Conservation (phyloP, 2,329 filamentous ascomycete genomes). For the Exophiala aquamarina region DNA sequence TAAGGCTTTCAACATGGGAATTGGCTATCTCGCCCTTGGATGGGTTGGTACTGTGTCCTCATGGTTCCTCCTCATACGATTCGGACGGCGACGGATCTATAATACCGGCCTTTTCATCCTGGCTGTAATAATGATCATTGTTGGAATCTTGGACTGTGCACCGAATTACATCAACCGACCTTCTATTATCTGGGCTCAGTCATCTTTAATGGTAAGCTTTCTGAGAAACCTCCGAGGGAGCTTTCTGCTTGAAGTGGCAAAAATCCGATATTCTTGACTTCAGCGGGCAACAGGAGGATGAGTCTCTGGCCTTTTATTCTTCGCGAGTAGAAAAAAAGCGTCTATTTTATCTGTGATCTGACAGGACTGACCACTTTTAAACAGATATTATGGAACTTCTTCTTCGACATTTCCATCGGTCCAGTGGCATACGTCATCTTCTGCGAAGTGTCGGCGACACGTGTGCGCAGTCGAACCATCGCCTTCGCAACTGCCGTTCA, state of each 20-base stretch:
- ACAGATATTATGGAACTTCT: constrained; percentile 40
- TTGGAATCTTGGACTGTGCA: constrained; percentile 33
- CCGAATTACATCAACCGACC: constrained; percentile 30
- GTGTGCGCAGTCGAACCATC: constrained; percentile 54
- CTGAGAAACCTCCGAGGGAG: too few species aligned
- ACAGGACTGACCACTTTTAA: too few species aligned
- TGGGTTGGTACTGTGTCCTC: constrained; percentile 78
- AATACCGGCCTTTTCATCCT: constrained; percentile 71
- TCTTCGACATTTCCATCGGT: constrained; percentile 56
- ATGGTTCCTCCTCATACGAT: constrained; percentile 73
- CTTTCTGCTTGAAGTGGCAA: too few species aligned
- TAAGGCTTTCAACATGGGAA: constrained; percentile 56
- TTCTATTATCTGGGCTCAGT: constrained; percentile 30
- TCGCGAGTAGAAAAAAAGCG: too few species aligned
- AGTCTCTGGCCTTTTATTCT: too few species aligned
- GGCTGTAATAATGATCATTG: constrained; percentile 38
- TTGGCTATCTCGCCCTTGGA: constrained; percentile 63
- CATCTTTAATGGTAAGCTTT: constrained; percentile 26
- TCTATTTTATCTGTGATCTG: too few species aligned
- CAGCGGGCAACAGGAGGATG: too few species aligned
- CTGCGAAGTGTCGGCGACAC: constrained; percentile 53
- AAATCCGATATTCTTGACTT: constrained; percentile 47
- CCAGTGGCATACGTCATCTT: constrained; percentile 54
- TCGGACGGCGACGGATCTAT: constrained; percentile 74
- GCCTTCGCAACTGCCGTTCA: constrained; percentile 54